These are phyloP conservation scores for Wickerhamiella brachini DNA, from an alignment of 805 yeast genomes.

Conservation along the genomic window DNA sequence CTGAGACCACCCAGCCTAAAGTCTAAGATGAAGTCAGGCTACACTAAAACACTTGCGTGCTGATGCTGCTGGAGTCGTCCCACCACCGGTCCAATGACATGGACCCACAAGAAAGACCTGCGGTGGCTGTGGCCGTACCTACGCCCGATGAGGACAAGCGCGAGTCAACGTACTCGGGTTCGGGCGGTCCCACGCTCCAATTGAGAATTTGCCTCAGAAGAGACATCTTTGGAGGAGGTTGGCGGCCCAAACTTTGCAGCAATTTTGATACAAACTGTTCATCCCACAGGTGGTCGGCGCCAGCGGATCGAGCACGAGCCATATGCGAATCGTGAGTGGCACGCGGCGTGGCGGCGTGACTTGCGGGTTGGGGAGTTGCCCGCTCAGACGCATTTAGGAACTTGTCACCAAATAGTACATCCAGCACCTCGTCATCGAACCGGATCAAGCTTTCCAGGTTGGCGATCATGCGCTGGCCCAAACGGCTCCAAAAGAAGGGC, in stretches of 20 bases:
- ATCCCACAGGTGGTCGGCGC: background rate
- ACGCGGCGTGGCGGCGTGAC: no score
- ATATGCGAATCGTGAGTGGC: background rate
- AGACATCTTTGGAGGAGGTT: background rate
- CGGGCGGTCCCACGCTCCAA: conserved; percentile 1
- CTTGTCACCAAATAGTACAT: conserved; percentile 23
- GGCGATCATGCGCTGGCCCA: conserved; percentile 7
- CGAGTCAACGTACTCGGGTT: background rate
- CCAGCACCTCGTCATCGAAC: conserved; percentile 25
- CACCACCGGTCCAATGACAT: background rate
- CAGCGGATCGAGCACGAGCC: background rate
- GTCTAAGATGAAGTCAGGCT: no score
- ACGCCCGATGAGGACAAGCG: background rate
- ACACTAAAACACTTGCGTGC: conserved; percentile 1
- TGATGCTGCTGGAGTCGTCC: conserved; percentile 2
- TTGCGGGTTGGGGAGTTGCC: no score
- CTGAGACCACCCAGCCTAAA: no score
- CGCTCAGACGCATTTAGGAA: conserved; percentile 1
- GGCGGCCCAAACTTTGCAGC: background rate
- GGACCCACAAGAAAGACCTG: background rate
- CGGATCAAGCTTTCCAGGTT: conserved; percentile 21
- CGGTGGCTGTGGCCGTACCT: background rate
- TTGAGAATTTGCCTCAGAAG: background rate
- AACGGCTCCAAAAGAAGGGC: conserved; percentile 7
- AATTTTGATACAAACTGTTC: background rate